Base-by-base conservation (phyloP, 2,329 filamentous ascomycete species). In the Trichoderma brevicompactum region DNA sequence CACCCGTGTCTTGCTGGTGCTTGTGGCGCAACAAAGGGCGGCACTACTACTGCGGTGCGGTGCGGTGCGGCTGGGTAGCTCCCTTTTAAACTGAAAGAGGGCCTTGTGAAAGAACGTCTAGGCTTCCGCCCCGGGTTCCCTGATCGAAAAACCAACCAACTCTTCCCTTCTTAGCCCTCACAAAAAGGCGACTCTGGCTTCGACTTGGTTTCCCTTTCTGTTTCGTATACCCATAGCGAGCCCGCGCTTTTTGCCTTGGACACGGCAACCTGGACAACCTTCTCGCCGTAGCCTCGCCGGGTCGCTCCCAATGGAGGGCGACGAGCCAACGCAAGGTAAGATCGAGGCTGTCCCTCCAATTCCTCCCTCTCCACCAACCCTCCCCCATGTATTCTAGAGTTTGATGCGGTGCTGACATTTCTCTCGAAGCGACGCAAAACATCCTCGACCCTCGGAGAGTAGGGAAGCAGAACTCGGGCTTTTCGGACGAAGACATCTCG, bases 401-500 rank as follows among this genome's bases (percentile, higher is more conserved):
- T n/a, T 9, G 13, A 19, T 48, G 36, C 17, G 34, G 50, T 43
- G 49, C 59, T 62, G 59, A 62, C 59, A n/a, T 44, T 34, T 6
- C 12, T 44, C 59, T 46, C 49, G 19, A 8, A 54, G 71, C 71
- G 53, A 71, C 70, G 41, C 69, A 71, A 65, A 68, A 68, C 74
- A 87, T 91, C 72, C 81, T 93, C 69, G 93, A 97, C 75, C 92
- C 92, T 46, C 87, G 92, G 68, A 88, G 92, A 63, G 76, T 91
- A 68, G 92, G 92, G 64, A 84, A 89, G 74, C 90, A 92, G 77
- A 91, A 92, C 74, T 95, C 92, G 46, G 92, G 92, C 64, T 88
- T 97, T 67, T 89, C 86, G 61, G 89, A 94, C 70, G 86, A 91
- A 69, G 94, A 97, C 75, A 86, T 95, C 56, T 87, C 92, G 68